Base-by-base conservation (phyloP, 495 filamentous ascomycete genomes). In the Neurospora intermedia region DNA sequence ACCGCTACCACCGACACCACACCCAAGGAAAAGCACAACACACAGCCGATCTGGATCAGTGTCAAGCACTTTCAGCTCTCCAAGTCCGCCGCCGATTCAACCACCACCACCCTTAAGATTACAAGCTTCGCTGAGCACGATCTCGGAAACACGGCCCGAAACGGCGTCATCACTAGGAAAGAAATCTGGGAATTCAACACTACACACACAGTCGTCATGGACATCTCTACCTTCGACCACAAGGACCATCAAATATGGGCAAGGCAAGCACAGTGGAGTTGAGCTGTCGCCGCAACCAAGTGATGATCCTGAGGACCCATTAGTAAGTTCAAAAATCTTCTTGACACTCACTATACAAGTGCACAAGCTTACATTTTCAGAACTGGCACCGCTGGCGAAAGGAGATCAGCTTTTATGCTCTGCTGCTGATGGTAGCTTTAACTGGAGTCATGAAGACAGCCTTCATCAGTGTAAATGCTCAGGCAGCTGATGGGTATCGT, bases 361-460 rank as follows among this genome's bases (percentile, higher is more conserved):
- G 59, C 27, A 75, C 59, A 16, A 41, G 27, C 35, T 46, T 5
- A 72, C 41, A n/a, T 41, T 59, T 18, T 16, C 70, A 87, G 79
- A 88, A 87, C 77, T 88, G 85, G 86, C 80, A 82, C 9, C 69
- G 70, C 23, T 85, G 83, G 84, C 83, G 82, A 66, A 87, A 86
- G 72, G 83, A 87, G 72, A 71, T 85, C 2, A 83, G 85, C 71
- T 82, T 83, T 23, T 73, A 70, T 31, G 79, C 84, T 3, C 73
- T 88, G 9, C 73, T 87, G 15, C 76, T 83, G 66, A 79, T 81
- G 74, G 81, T 83, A 16, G 81, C 82, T 27, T 62, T 85, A 38
- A 78, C 83, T 1, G 81, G 82, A 1, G 81, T 83, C 6, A 82
- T 84, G 77, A 88, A 87, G 78, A 86, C 84, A n/a, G 81, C 83